Base-by-base conservation (phyloP, 75 land plant species). In the Cunninghamia lanceolata region DNA sequence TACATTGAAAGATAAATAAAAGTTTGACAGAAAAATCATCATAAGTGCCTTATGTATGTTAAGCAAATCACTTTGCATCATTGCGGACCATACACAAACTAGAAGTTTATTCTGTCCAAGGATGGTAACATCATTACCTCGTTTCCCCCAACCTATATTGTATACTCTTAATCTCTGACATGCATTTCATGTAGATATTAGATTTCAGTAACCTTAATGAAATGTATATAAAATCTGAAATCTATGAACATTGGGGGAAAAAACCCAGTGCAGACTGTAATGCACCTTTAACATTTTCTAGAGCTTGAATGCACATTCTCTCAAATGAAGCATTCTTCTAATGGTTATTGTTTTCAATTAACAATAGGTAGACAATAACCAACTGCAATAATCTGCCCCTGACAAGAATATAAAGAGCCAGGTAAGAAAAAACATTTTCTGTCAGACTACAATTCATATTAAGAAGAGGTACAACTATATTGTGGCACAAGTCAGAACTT, bases 261-360 rank as follows among this genome's bases (percentile, higher is more conserved):
- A 43, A 79, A 25, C 16, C 21, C 30, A 79, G 39, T 79, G 82
- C n/a, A 42, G 3, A 40, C 42, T 36, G 45, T 42, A 79, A 79
- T 42, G 46, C 82, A 79, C 30, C 39, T 79, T 25, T 79, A 39
- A n/a, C 38, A 79, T 79, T 79, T 40, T 25, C 28, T 40, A 79
- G 82, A 79, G 46, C 46, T 40, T 28, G n/a, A 42, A 79, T 79
- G 50, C 10, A 32, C 82, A 80, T 77, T 77, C 34, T 78, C 45
- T 10, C 2, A 45, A 43, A 80, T 38, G 50, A 45, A 45, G 43
- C 80, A 19, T 77, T 77, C 80, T 77, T 77, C 80, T 80, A 80
- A 80, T 43, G 52, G 46, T 80, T 45, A 80, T 45, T 45, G 47
- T 80, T 80, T 45, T 42, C 34, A 80, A 45, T 80, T 45, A 80